Base-by-base conservation (phyloP, 345 rosid species). In the Lepidium africanum region DNA sequence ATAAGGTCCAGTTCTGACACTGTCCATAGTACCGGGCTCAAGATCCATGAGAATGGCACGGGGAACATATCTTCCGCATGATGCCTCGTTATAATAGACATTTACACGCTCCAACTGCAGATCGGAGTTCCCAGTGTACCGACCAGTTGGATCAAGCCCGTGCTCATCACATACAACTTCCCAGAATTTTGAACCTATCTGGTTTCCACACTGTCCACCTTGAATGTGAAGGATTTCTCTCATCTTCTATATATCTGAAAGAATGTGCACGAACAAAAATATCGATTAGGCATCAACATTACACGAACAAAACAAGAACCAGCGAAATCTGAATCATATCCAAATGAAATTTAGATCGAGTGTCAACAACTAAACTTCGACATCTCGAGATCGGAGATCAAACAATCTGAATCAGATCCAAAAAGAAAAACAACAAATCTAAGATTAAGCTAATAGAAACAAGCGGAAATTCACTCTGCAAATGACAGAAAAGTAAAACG, bases 11-110 rank as follows among this genome's bases (percentile, higher is more conserved):
- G 89, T 84, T 67, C 91, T 84, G 55, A 87, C 75, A 65, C 94
- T 87, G 78, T 87, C 94, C 91, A 87, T 85, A 4, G 88, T 85
- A 12, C 94, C 91, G 5, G 91, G 90, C 75, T 87, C 94, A 38
- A 87, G 84, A 77, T 87, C 94, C 91, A 87, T 85, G 61, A 87
- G 74, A 46, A 87, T 84, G 9, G 94, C 89, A 7, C 88, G 87
- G 9, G 93, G 93, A 45, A 87, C 93, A 30, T 83, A 85, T 35
- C 93, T 73, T 36, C 94, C 94, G 3, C 94, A 85, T 2, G 90
- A 83, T 11, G 94, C 90, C 74, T 87, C 94, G 68, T 87, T 87
- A 62, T 87, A 87, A 79, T 87, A 87, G 15, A 87, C 90, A 37
- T 87, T 87, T 0, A 87, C 85, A 11, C 94, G 76, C 81, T 87